A percentile compares a stretch with the other conserved stretches of the same genome.
These are phyloP conservation scores for Macrolepiota dolichaula DNA, from an alignment of 768 basidiomycete species.

Conservation along the genomic window DNA sequence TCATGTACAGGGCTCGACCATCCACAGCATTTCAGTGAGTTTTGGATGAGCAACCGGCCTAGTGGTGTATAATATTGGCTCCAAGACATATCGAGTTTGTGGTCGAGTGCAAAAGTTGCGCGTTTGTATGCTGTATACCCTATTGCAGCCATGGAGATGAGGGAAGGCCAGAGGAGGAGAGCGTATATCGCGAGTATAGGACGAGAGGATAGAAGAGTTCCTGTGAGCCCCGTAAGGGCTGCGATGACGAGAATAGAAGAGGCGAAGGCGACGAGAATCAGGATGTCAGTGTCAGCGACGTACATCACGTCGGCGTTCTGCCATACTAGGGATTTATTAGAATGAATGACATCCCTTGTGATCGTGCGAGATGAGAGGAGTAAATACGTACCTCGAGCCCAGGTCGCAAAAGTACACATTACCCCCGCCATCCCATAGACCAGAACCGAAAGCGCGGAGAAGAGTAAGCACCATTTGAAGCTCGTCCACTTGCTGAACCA, in stretches of 20 bases:
- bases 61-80: conserved; percentile 23
- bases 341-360: too few relatives aligned
- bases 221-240: too few relatives aligned
- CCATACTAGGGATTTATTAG: too few relatives aligned
- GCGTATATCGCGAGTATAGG: conserved; percentile 47
- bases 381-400: conserved; percentile 55
- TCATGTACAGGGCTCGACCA: conserved; percentile 31
- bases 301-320: too few relatives aligned
- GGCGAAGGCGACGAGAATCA: too few relatives aligned
- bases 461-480: conserved; percentile 60
- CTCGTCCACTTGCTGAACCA: conserved; percentile 42
- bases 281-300: too few relatives aligned
- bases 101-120: conserved; percentile 54
- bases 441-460: conserved; percentile 54
- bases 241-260: too few relatives aligned
- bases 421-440: conserved; percentile 50
- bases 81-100: conserved; percentile 57
- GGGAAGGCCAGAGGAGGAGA: conserved; percentile 63
- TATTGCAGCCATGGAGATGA: conserved; percentile 53
- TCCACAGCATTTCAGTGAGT: conserved; percentile 63
- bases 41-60: conserved; percentile 56
- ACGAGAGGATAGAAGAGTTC: too few relatives aligned
- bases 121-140: conserved; percentile 68
- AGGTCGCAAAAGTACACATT: conserved; percentile 50
- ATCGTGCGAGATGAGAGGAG: too few relatives aligned